A percentile compares a stretch with the other conserved stretches of the same genome.
phyloP scores from a whole-genome alignment of 2,329 filamentous ascomycete species.

The Fusarium burgessii region DNA sequence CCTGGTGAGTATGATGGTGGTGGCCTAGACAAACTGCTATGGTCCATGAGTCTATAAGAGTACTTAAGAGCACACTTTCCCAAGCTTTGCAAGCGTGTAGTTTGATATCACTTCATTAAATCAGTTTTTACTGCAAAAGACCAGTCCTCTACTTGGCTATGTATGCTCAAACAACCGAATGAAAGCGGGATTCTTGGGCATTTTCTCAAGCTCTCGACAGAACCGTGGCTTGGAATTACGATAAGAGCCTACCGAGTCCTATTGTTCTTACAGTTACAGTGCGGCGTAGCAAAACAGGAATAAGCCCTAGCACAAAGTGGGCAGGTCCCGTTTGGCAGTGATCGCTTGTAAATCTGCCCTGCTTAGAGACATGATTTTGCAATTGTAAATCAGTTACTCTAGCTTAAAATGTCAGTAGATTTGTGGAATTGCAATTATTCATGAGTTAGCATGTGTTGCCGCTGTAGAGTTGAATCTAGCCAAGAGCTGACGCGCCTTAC shows the following conservation, averaged over 20 bases:
- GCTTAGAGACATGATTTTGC: fast-evolving
- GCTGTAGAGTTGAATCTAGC: not conserved
- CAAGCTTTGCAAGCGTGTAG: fast-evolving
- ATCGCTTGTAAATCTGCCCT: too few species aligned
- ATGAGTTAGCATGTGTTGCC: too few species aligned
- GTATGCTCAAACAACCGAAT: too few species aligned
- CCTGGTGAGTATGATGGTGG: not conserved
- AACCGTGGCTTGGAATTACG: not conserved
- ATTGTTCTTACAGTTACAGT: not conserved
- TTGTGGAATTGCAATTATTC: too few species aligned
- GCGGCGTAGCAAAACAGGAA: not conserved
- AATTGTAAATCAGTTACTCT: not conserved
- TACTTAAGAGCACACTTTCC: not conserved
- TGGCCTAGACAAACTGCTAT: conserved; percentile 16
- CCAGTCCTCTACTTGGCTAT: too few species aligned
- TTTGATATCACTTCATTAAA: too few species aligned
- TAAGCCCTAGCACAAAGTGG: not conserved
- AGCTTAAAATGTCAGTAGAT: too few species aligned
- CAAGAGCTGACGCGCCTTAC: too few species aligned
- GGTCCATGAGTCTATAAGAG: not conserved
- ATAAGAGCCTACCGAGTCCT: too few species aligned
- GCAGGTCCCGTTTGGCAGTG: not conserved
- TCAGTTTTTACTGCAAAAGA: not conserved
- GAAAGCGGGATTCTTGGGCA: too few species aligned
- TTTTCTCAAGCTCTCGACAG: too few species aligned